These are phyloP conservation scores for Backusella luteola DNA, from an alignment of 192 early-diverging fungal genomes.

Conservation along the genomic window DNA sequence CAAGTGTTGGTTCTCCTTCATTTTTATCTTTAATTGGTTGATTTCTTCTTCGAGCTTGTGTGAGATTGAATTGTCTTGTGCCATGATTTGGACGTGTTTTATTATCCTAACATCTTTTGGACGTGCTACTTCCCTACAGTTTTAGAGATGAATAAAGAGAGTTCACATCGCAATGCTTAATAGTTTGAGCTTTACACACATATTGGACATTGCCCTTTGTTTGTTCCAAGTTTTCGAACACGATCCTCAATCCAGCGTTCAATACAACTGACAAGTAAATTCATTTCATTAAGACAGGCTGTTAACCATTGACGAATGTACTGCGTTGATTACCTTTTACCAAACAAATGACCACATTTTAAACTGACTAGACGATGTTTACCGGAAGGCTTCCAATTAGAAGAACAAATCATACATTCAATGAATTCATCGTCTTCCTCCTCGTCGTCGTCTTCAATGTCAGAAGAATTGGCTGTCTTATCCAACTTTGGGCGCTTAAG, in stretches of 20 bases:
- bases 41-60: neutral
- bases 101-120: neutral
- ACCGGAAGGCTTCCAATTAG: constrained; percentile 16
- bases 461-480: too few relatives aligned
- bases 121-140: neutral
- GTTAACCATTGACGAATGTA: too few relatives aligned
- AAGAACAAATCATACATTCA: constrained; percentile 19
- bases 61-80: constrained; percentile 2
- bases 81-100: neutral
- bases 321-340: constrained; percentile 1
- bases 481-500: neutral
- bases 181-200: constrained; percentile 14
- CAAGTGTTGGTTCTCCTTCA: neutral
- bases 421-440: constrained; percentile 18
- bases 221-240: neutral
- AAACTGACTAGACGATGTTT: constrained; percentile 18
- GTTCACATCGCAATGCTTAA: neutral
- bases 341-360: constrained; percentile 26
- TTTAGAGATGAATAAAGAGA: neutral
- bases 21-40: neutral
- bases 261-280: constrained; percentile 14
- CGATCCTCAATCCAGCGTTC: constrained; percentile 8
- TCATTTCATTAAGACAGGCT: neutral
- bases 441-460: neutral
- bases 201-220: constrained; percentile 11